Conservation (phyloP, 192 early-diverging fungal species). For the Funneliformis geosporum region DNA sequence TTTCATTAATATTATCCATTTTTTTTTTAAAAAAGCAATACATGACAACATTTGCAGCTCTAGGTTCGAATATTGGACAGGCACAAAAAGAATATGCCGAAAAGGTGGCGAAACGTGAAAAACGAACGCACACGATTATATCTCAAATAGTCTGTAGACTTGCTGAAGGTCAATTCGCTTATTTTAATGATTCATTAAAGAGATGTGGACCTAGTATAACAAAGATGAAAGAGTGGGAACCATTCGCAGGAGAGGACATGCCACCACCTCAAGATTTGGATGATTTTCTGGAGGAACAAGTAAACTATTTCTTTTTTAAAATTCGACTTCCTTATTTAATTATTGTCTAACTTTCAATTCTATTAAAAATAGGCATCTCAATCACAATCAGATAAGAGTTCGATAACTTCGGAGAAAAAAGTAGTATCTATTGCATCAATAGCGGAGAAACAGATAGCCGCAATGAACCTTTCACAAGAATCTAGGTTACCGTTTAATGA, state of each 20-base stretch:
- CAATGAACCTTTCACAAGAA: slow-evolving; percentile 4
- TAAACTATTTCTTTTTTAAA: neutral
- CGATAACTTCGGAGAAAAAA: neutral
- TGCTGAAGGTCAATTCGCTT: slow-evolving; percentile 42
- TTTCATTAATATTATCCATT: neutral
- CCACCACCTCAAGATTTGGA: slow-evolving; percentile 33
- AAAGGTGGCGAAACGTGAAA: slow-evolving; percentile 38
- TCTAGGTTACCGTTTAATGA: neutral
- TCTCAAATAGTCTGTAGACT: slow-evolving; percentile 42
- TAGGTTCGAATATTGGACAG: slow-evolving; percentile 38
- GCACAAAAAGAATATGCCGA: slow-evolving; percentile 40
- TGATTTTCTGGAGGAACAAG: slow-evolving; percentile 11
- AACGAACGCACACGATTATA: slow-evolving; percentile 38
- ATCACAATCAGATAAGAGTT: neutral
- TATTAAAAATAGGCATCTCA: neutral
- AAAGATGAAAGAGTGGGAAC: slow-evolving; percentile 51
- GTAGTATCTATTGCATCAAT: neutral
- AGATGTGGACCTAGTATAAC: slow-evolving; percentile 43
- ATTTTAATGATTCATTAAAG: slow-evolving; percentile 40
- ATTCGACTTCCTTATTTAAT: neutral
- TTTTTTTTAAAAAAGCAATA: slow-evolving; percentile 41
- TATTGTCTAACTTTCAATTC: neutral
- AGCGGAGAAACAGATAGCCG: slow-evolving; percentile 9
- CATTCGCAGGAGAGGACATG: slow-evolving; percentile 45
- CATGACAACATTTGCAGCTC: slow-evolving; percentile 38